These are phyloP conservation scores for Cladosporium sp. DNA, from an alignment of 2,329 filamentous ascomycete genomes.

Conservation along the genomic window DNA sequence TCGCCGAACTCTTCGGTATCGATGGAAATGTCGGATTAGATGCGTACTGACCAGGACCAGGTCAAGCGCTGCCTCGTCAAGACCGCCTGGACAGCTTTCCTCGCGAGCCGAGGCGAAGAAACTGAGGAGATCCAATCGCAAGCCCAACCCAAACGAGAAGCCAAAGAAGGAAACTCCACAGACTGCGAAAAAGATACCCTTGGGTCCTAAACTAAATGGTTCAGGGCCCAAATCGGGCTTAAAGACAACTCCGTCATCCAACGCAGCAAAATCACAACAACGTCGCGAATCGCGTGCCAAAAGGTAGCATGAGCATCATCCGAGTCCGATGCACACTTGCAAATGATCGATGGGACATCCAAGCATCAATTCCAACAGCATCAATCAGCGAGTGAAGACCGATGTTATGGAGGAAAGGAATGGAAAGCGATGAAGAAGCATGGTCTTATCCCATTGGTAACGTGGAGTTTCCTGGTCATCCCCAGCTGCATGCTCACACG, in stretches of 20 bases:
- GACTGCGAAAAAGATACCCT: not conserved
- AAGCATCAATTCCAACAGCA: not conserved
- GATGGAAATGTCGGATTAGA: slow-evolving; percentile 1
- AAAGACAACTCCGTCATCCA: not conserved
- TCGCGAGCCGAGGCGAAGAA: not conserved
- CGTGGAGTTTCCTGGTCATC: not conserved
- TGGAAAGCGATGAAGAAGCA: not conserved
- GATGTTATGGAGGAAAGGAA: not conserved
- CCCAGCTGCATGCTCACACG: slow-evolving; percentile 3
- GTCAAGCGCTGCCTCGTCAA: not conserved
- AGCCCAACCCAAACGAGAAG: not conserved
- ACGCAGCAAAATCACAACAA: not conserved
- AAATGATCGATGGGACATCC: not conserved
- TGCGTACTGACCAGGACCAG: not conserved
- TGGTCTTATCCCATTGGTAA: not conserved
- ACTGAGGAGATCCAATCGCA: slow-evolving; percentile 1
- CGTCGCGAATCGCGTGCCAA: not conserved
- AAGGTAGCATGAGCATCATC: no score
- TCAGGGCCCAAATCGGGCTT: not conserved
- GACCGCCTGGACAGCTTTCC: not conserved
- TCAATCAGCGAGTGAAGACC: not conserved
- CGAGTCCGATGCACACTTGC: not conserved
- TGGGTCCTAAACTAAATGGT: not conserved
- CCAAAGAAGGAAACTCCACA: not conserved
- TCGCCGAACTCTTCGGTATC: slow-evolving; percentile 3